Conservation (phyloP, 345 rosid species). For the Euphorbia peplus region DNA sequence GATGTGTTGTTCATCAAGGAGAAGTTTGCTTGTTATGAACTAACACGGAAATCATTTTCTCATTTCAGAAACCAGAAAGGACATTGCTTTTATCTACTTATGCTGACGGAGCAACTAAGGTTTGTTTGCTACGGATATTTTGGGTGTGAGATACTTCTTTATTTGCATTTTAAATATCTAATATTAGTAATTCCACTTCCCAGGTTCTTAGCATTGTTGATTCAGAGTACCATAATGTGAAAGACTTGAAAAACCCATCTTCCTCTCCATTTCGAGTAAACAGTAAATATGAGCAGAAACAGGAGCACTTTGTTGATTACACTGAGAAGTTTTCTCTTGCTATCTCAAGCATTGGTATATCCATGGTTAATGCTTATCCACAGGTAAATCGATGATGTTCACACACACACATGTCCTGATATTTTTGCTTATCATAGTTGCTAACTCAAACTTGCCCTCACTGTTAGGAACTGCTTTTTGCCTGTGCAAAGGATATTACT, state of each 20-base stretch:
- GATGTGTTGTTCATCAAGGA: conserved; percentile 8
- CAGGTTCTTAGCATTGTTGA: conserved; percentile 82
- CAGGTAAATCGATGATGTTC: conserved; percentile 45
- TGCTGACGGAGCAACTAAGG: conserved; percentile 94
- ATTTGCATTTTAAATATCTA: not conserved
- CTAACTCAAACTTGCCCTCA: conserved; percentile 17
- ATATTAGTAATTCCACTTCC: conserved; percentile 20
- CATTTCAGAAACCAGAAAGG: conserved; percentile 82
- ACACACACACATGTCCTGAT: not conserved
- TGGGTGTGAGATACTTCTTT: conserved; percentile 7
- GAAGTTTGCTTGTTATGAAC: conserved; percentile 8
- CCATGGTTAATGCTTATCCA: conserved; percentile 70
- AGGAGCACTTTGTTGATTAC: conserved; percentile 44
- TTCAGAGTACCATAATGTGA: conserved; percentile 65
- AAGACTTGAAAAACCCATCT: conserved; percentile 42
- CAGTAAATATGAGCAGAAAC: conserved; percentile 48
- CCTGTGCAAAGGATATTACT: conserved; percentile 61
- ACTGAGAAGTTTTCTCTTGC: conserved; percentile 61
- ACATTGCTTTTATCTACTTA: conserved; percentile 55
- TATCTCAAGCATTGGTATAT: conserved; percentile 67
- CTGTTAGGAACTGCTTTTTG: conserved; percentile 83
- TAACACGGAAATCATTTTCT: not conserved
- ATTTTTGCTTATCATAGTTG: conserved; percentile 8
- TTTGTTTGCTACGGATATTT: conserved; percentile 39
- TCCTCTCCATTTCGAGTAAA: conserved; percentile 33